Evolutionary conservation across 129 eudicot genomes (phyloP).

Genomic region (Flaveria ramosissima): DNA sequence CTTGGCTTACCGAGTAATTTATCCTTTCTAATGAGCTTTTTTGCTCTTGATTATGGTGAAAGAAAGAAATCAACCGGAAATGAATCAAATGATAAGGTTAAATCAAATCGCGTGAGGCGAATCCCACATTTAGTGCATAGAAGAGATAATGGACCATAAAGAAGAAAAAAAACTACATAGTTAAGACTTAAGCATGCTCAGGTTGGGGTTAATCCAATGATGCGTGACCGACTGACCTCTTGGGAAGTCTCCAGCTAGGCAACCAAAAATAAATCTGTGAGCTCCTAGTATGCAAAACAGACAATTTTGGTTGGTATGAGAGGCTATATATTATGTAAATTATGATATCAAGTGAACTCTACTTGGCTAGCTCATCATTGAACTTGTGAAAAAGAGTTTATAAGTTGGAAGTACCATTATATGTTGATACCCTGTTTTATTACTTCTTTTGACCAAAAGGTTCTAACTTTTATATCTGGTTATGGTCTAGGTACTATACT

Average conservation of each 20-base stretch:
- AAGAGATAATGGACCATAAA: no score
- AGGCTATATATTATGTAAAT: not conserved
- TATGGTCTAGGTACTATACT: constrained; percentile 74
- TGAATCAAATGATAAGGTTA: not conserved
- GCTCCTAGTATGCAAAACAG: no score
- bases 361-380: not conserved
- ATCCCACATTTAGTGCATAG: no score
- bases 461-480: constrained; percentile 16
- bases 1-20: not conserved
- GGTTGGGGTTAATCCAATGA: no score
- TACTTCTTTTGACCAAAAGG: not conserved
- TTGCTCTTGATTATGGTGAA: not conserved
- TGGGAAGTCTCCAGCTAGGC: no score
- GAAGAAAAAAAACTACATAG: no score
- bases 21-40: not conserved
- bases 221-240: no score
- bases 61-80: not conserved
- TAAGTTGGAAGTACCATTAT: constrained; percentile 3
- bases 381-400: not conserved
- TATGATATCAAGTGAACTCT: not conserved
- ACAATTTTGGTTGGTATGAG: no score
- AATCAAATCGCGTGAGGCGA: no score
- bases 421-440: not conserved
- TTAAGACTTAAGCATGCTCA: no score
- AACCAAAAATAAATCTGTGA: no score